Evolutionary conservation across 177 flowering plant genomes (phyloP), one percentile per base, ranked within the genome.

Genomic region (Vitis hybrid): DNA sequence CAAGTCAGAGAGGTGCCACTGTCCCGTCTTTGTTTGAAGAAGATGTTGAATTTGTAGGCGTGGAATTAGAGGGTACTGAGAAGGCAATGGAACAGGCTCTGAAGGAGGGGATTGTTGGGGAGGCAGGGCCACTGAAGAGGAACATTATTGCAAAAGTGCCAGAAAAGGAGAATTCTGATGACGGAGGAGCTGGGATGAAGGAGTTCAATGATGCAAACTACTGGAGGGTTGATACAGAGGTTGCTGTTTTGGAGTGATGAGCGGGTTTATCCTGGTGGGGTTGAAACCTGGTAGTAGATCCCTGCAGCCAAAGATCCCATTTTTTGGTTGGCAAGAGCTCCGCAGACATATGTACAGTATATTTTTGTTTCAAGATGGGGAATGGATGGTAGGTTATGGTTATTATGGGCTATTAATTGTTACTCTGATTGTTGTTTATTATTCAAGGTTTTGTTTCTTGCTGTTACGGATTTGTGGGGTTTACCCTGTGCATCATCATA

Each of bases 31-130:
- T 88, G 76, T 90, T 87, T 63, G 97, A 92, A 76, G 97, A 90
- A 78, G 98, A 90, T 73, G 96, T 94, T 16, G 97, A 90, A 69
- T 92, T 89, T 84, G 97, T 94, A 0, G 98, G 97, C 12, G 91
- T 94, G 54, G 96, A 94, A 77, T 71, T 79, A 63, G 94, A 92
- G 74, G 98, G 98, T 29, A 82, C 94, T 0, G 92, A 87, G 79
- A 90, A 82, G 78, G 98, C 97, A 45, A 92, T 89, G 94, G 98
- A 89, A 14, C 92, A 89, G 48, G 97, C 97, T 51, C 80, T 89
- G 11, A 92, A 90, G 72, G 97, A 92, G 73, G 98, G 97, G 45
- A 92, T 87, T 67, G 97, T 90, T 13, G 98, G 93, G 52, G 98
- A 94, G 79, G 96, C 98, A 5, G 94, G 88, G 51, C 88, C 97